A percentile compares a stretch with the other conserved stretches of the same genome.
Conservation (phyloP, 768 basidiomycete genomes). For the Melanogaster broomeanus region DNA sequence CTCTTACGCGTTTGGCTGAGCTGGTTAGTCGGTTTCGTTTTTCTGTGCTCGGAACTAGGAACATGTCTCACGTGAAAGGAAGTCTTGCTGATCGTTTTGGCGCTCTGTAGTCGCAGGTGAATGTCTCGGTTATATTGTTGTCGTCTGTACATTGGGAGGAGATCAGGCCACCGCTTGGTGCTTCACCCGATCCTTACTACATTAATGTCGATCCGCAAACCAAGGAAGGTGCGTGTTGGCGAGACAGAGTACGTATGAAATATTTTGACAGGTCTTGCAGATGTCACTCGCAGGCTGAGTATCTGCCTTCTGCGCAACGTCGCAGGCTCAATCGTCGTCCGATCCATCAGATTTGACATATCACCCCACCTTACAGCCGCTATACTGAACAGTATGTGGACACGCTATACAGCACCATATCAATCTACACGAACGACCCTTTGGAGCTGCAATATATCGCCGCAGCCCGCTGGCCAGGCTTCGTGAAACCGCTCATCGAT, state of each 20-base stretch:
- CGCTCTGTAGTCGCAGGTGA: constrained; percentile 50
- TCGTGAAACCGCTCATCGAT: constrained; percentile 67
- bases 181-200: constrained; percentile 72
- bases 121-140: constrained; percentile 60
- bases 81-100: constrained; percentile 4
- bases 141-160: constrained; percentile 73
- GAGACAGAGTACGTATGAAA: not conserved
- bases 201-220: constrained; percentile 53
- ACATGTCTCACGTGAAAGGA: not conserved
- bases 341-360: constrained; percentile 37
- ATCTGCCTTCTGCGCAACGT: constrained; percentile 36
- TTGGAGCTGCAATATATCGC: constrained; percentile 75
- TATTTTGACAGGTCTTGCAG: constrained; percentile 17
- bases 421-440: constrained; percentile 64
- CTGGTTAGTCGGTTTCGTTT: constrained; percentile 46
- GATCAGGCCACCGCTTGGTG: constrained; percentile 66
- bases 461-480: constrained; percentile 80
- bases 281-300: constrained; percentile 38
- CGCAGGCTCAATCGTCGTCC: constrained; percentile 1
- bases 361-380: constrained; percentile 53
- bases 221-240: constrained; percentile 54
- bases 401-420: constrained; percentile 60
- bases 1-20: constrained; percentile 70
- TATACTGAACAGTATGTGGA: constrained; percentile 68
- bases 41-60: not conserved